Conservation (phyloP, 306 rosid genomes). For the Nissolia schottii region DNA sequence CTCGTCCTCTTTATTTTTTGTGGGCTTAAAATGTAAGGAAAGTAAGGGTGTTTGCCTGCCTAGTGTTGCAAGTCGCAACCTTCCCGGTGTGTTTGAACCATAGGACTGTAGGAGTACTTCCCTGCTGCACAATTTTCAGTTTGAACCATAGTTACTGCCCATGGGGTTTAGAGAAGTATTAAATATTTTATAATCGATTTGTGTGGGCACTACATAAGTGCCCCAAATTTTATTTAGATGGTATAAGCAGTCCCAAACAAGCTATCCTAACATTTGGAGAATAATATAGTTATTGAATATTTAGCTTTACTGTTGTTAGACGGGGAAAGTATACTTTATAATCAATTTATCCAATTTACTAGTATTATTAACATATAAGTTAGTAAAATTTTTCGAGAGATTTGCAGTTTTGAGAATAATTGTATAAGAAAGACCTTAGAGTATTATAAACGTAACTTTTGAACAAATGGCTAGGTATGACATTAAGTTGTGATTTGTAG, state of each 20-base stretch:
- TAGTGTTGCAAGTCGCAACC: background rate
- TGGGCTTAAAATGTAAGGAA: background rate
- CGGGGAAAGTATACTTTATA: background rate
- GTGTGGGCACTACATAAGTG: background rate
- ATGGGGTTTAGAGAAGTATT: background rate
- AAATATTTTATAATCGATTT: background rate
- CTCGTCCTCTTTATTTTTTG: background rate
- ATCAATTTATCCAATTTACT: background rate
- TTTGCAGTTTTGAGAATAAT: background rate
- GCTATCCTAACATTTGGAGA: too few species aligned
- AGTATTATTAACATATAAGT: background rate
- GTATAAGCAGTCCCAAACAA: background rate
- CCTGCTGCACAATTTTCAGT: background rate
- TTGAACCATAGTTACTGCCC: slow-evolving; percentile 1
- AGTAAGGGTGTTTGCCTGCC: background rate
- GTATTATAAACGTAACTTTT: background rate
- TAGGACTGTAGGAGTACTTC: background rate
- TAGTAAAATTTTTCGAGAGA: background rate
- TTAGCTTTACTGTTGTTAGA: background rate
- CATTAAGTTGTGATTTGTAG: too few species aligned
- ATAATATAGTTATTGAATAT: background rate
- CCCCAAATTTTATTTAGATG: background rate
- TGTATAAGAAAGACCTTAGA: background rate
- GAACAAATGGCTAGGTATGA: too few species aligned
- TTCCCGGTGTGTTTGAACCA: background rate